These are phyloP conservation scores for Saprolegnia parasitica DNA, from an alignment of 352 stramenopile genomes.

Conservation along the genomic window DNA sequence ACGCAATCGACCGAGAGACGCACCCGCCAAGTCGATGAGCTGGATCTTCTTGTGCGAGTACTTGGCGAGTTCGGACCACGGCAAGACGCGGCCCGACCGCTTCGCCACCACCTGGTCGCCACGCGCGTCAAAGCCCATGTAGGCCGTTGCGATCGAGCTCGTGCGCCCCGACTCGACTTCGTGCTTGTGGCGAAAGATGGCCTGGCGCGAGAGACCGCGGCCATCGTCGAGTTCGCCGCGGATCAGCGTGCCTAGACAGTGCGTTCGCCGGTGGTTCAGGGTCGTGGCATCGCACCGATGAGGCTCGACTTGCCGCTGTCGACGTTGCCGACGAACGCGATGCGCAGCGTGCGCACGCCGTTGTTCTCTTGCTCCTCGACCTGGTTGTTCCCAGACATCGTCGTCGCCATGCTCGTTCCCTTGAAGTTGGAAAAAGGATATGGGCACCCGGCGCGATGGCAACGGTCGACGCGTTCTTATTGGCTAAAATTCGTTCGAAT, in stretches of 20 bases:
- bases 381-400: not conserved
- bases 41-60: slow-evolving; percentile 78
- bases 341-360: slow-evolving; percentile 62
- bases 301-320: slow-evolving; percentile 92
- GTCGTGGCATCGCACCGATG: slow-evolving; percentile 42
- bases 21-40: slow-evolving; percentile 74
- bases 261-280: not conserved
- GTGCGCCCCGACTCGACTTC: slow-evolving; percentile 77
- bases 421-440: slow-evolving; percentile 15
- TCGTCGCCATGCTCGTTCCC: not conserved
- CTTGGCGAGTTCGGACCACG: slow-evolving; percentile 75
- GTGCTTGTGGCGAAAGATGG: slow-evolving; percentile 86
- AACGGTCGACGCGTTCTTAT: not conserved
- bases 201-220: slow-evolving; percentile 76
- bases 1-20: not conserved
- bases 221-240: slow-evolving; percentile 96
- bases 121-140: slow-evolving; percentile 70
- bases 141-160: slow-evolving; percentile 76
- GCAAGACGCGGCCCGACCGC: slow-evolving; percentile 62
- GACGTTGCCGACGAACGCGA: slow-evolving; percentile 90
- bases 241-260: slow-evolving; percentile 77
- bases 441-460: not conserved
- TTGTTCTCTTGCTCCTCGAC: slow-evolving; percentile 27
- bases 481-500: not conserved
- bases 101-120: slow-evolving; percentile 79